phyloP scores from a whole-genome alignment of 1,139 yeast genomes.

The Komagataea norvegica region DNA sequence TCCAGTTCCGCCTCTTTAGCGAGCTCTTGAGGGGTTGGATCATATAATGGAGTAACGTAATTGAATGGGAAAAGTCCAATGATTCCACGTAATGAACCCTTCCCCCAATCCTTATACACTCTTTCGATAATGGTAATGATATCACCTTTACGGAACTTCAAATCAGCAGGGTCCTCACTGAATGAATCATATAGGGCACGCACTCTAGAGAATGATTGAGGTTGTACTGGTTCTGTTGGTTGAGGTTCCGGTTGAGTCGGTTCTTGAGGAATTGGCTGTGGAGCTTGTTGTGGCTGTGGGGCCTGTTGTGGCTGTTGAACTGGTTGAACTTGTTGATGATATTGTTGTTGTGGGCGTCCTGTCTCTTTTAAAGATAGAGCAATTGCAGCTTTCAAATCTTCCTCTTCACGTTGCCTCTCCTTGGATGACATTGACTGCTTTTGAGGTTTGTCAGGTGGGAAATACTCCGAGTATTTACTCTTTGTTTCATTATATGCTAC shows the following conservation, averaged over 20 bases:
- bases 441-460: constrained; percentile 58
- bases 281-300: constrained; percentile 14
- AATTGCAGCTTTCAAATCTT: constrained; percentile 72
- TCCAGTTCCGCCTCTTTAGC: constrained; percentile 40
- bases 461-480: constrained; percentile 41
- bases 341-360: constrained; percentile 8
- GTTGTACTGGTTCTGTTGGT: constrained; percentile 8
- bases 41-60: constrained; percentile 78
- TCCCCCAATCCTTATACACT: constrained; percentile 94
- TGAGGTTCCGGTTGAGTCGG: constrained; percentile 8
- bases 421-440: constrained; percentile 46
- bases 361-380: constrained; percentile 53
- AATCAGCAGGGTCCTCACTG: constrained; percentile 66
- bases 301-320: constrained; percentile 6
- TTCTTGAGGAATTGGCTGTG: constrained; percentile 7
- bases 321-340: constrained; percentile 6
- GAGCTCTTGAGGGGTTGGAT: constrained; percentile 54
- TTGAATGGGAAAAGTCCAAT: constrained; percentile 92
- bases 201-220: constrained; percentile 41
- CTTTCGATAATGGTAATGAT: constrained; percentile 80
- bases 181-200: constrained; percentile 80
- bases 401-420: constrained; percentile 64
- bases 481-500: constrained; percentile 51
- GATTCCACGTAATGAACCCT: constrained; percentile 77
- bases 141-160: constrained; percentile 71